Evolutionary conservation across 2,329 filamentous ascomycete species (phyloP), one percentile per base, ranked within the genome.

Genomic region (Penicillium occitanis): DNA sequence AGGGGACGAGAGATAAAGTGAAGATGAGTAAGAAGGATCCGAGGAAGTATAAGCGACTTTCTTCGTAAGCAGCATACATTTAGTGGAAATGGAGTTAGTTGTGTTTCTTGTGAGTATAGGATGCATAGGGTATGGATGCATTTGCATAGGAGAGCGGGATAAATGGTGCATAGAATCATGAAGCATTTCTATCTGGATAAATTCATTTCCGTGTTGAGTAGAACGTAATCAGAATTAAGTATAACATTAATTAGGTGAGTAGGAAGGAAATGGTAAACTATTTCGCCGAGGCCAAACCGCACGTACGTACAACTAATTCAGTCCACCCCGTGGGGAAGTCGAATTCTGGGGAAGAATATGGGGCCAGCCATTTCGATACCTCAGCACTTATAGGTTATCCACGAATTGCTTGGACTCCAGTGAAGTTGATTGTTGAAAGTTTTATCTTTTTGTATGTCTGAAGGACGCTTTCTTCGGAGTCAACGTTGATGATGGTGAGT

Each of bases 1-100:
- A 90, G 75, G 91, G 91, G 1, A 93, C 91, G n/a, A 82, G 91
- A 68, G 90, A 93, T 74, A 86, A 83, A 76, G 80, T 79, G 37
- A 79, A 84, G 72, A 93, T 93, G 91, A 91, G 87, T 72, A 83
- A 88, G 67, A 92, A 92, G 78, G 82, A 81, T 81, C 61, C 65
- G 35, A 63, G 65, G 17, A 66, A 66, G 53, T 66, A 66, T 63
- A 66, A 66, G 11, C 53, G 65, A 8, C 14, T 50, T 30, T 63
- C 28, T 6, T 57, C 13, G 5, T 33, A 30, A 51, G 5, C 30
- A 22, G 33, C 22, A n/a, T 40, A 42, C 35, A 2, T 40, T 58
- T 33, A 11, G 11, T 53, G 2, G 8, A 50, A 25, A 22, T 5
- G 14, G 17, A 8, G 51, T 19, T 57, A 3, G 3, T 13, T 35